Evolutionary conservation across 352 stramenopile genomes (phyloP).

Genomic region (Phytophthora brassicae): DNA sequence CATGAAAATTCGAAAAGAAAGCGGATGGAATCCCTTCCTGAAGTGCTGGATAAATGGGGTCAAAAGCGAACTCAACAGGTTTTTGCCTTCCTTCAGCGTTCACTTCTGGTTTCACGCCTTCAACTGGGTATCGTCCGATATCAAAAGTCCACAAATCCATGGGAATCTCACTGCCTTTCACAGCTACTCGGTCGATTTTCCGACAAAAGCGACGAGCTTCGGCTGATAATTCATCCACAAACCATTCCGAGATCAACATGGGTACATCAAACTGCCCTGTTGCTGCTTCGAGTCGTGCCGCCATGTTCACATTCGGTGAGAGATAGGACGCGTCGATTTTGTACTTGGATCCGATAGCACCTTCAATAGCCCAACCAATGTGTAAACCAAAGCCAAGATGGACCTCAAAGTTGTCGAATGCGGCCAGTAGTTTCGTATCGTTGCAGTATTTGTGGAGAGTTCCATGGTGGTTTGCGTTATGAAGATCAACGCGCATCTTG

Average conservation of each 20-base stretch:
- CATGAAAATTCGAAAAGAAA: constrained; percentile 92
- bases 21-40: constrained; percentile 78
- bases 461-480: constrained; percentile 90
- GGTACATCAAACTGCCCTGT: constrained; percentile 95
- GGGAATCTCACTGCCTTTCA: constrained; percentile 96
- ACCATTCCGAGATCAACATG: constrained; percentile 94
- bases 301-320: constrained; percentile 98
- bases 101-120: constrained; percentile 55
- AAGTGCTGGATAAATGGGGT: constrained; percentile 71
- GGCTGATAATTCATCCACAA: constrained; percentile 92
- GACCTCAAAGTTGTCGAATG: constrained; percentile 92
- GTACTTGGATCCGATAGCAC: constrained; percentile 96
- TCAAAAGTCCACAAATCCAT: constrained; percentile 95
- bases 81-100: constrained; percentile 71
- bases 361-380: constrained; percentile 98
- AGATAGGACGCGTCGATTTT: constrained; percentile 99
- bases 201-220: constrained; percentile 86
- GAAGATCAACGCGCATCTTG: constrained; percentile 96
- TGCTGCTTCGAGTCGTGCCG: constrained; percentile 93
- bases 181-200: constrained; percentile 95
- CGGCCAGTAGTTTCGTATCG: constrained; percentile 76
- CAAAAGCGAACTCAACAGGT: constrained; percentile 74
- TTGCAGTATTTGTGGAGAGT: constrained; percentile 82
- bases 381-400: constrained; percentile 97
- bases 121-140: constrained; percentile 78